A percentile compares a stretch with the other conserved stretches of the same genome.
Conservation (phyloP, 1,139 yeast genomes). For the Meyerozyma elateridarum region DNA sequence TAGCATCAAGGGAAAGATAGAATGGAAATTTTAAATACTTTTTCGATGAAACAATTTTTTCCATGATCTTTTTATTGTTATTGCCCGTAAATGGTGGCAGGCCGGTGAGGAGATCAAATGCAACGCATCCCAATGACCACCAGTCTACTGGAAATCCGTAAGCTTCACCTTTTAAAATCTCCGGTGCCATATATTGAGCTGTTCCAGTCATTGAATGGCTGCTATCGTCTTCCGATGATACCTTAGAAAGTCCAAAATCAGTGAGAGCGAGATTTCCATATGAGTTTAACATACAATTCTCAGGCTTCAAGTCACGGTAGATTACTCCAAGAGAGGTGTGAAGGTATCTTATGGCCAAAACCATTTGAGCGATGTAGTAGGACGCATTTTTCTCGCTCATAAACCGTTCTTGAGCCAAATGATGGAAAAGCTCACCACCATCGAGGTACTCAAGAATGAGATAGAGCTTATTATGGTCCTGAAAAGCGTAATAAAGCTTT, state of each 20-base stretch:
- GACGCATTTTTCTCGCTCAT: conserved; percentile 73
- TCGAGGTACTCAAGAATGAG: conserved; percentile 80
- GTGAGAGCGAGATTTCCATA: conserved; percentile 81
- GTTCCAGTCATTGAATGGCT: conserved; percentile 83
- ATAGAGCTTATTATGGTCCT: conserved; percentile 76
- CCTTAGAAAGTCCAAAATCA: conserved; percentile 89
- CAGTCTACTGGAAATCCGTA: conserved; percentile 89
- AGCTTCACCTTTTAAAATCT: conserved; percentile 77
- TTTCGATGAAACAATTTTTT: conserved; percentile 63
- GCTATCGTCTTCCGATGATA: conserved; percentile 41
- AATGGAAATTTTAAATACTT: conserved; percentile 75
- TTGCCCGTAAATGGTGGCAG: conserved; percentile 93
- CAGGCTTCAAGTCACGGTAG: conserved; percentile 90
- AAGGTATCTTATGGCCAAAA: conserved; percentile 74
- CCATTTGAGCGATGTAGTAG: conserved; percentile 82
- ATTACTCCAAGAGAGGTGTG: conserved; percentile 75
- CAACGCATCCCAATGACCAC: conserved; percentile 95
- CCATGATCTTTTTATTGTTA: conserved; percentile 75
- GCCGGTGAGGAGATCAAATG: conserved; percentile 84
- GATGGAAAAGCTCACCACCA: conserved; percentile 91
- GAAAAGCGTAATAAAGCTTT: conserved; percentile 82
- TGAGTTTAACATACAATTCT: conserved; percentile 78
- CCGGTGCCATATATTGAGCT: conserved; percentile 97
- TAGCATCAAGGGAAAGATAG: conserved; percentile 79
- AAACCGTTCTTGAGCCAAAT: conserved; percentile 45